Conservation (phyloP, 2,329 filamentous ascomycete genomes). For the Botrytis paeoniae region DNA sequence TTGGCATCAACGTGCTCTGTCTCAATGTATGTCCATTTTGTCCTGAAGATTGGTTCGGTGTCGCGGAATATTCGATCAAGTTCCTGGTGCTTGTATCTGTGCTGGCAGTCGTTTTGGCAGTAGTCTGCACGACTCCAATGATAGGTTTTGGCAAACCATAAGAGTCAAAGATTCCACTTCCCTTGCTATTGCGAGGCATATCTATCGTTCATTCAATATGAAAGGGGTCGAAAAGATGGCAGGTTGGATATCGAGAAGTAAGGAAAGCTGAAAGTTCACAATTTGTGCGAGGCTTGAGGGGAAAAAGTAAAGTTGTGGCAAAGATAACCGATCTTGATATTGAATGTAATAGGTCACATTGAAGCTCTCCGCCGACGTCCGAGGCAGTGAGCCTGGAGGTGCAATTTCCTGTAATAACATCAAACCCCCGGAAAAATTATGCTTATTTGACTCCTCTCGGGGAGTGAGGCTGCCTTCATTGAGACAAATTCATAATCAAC, state of each 20-base stretch:
- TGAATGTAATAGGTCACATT: constrained; percentile 8
- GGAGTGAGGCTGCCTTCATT: background rate
- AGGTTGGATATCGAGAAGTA: constrained; percentile 3
- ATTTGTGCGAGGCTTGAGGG: constrained; percentile 7
- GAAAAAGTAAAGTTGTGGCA: constrained; percentile 12
- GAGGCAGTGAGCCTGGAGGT: background rate
- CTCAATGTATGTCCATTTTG: background rate
- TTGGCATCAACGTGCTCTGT: constrained; percentile 9
- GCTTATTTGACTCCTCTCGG: background rate
- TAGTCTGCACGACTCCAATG: background rate
- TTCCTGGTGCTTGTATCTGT: background rate
- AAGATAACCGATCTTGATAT: constrained; percentile 1
- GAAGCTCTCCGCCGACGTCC: background rate
- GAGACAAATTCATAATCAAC: background rate
- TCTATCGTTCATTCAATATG: background rate
- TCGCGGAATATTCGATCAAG: background rate
- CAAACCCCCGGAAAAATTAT: background rate
- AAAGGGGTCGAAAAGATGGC: background rate
- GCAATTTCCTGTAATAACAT: background rate
- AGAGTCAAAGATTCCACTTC: background rate
- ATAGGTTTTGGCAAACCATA: constrained; percentile 3
- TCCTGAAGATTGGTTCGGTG: background rate
- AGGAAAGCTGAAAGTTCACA: constrained; percentile 10
- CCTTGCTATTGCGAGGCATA: background rate
- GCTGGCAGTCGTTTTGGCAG: background rate